phyloP scores from a whole-genome alignment of 2,329 filamentous ascomycete species.

The Scedosporium apiospermum region DNA sequence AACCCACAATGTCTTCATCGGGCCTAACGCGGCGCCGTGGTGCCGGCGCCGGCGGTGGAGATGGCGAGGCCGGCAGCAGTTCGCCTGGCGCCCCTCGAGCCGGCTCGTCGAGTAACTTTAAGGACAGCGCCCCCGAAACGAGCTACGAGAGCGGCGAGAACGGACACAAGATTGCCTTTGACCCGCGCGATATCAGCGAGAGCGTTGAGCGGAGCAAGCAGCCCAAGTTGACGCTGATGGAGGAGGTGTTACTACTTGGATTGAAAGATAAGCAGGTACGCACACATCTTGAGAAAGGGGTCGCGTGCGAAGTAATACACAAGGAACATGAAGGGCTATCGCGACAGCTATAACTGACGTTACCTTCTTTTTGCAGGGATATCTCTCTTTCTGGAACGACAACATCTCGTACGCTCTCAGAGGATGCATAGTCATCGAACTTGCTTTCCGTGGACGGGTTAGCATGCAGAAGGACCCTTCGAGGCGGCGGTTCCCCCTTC shows the following conservation, averaged over 20 bases:
- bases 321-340: no score
- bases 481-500: constrained; percentile 81
- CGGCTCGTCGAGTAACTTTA: constrained; percentile 44
- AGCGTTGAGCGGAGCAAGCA: constrained; percentile 94
- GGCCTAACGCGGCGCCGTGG: constrained; percentile 58
- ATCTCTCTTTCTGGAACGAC: constrained; percentile 99
- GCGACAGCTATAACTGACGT: background rate
- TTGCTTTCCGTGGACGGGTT: constrained; percentile 90
- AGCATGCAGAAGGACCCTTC: constrained; percentile 97
- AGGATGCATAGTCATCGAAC: constrained; percentile 95
- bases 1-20: constrained; percentile 19
- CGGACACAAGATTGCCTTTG: constrained; percentile 97
- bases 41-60: constrained; percentile 55
- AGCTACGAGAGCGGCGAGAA: constrained; percentile 89
- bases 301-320: no score
- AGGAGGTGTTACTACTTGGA: constrained; percentile 89
- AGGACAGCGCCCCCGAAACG: constrained; percentile 56
- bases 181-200: constrained; percentile 94
- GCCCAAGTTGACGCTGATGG: constrained; percentile 97
- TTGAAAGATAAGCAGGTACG: constrained; percentile 97
- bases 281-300: constrained; percentile 1
- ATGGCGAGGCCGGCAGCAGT: constrained; percentile 44
- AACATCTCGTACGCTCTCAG: constrained; percentile 98
- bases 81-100: constrained; percentile 37
- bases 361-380: constrained; percentile 53